A percentile compares a stretch with the other conserved stretches of the same genome.
Conservation (phyloP, 148 eudicot genomes). For the Camellia lanceoleosa region DNA sequence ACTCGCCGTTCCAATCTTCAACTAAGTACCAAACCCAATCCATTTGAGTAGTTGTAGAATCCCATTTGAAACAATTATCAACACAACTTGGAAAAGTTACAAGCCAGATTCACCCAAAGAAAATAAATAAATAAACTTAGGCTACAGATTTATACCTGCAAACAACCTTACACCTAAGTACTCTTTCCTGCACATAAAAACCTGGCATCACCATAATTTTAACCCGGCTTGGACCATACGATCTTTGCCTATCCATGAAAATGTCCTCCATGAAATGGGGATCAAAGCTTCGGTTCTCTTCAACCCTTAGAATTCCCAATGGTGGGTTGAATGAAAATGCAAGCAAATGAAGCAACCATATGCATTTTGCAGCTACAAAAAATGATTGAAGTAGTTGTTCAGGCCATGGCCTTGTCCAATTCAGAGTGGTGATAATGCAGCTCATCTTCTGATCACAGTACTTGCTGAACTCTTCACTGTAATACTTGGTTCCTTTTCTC, state of each 20-base stretch:
- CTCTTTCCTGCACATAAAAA: conserved; percentile 81
- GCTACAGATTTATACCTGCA: conserved; percentile 70
- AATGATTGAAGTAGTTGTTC: conserved; percentile 84
- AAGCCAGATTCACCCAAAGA: neutral
- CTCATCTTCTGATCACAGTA: conserved; percentile 97
- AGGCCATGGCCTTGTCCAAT: conserved; percentile 85
- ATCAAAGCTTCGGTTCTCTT: conserved; percentile 67
- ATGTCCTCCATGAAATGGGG: conserved; percentile 79
- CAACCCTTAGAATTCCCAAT: conserved; percentile 68
- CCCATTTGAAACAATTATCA: no score
- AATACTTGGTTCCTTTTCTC: conserved; percentile 80
- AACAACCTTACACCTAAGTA: conserved; percentile 82
- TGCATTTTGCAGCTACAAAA: conserved; percentile 87
- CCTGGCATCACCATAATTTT: conserved; percentile 98
- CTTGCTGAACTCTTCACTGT: conserved; percentile 84
- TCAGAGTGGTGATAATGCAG: conserved; percentile 49
- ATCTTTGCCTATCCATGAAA: conserved; percentile 53
- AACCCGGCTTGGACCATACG: conserved; percentile 50
- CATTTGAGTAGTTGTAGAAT: no score
- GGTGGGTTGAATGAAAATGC: conserved; percentile 78
- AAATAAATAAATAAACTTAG: neutral
- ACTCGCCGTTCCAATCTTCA: no score
- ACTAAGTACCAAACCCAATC: no score
- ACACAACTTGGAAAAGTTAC: no score
- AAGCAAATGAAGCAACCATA: conserved; percentile 90